Evolutionary conservation across 2,329 filamentous ascomycete species (phyloP).

Genomic region (Tolypocladium paradoxum): DNA sequence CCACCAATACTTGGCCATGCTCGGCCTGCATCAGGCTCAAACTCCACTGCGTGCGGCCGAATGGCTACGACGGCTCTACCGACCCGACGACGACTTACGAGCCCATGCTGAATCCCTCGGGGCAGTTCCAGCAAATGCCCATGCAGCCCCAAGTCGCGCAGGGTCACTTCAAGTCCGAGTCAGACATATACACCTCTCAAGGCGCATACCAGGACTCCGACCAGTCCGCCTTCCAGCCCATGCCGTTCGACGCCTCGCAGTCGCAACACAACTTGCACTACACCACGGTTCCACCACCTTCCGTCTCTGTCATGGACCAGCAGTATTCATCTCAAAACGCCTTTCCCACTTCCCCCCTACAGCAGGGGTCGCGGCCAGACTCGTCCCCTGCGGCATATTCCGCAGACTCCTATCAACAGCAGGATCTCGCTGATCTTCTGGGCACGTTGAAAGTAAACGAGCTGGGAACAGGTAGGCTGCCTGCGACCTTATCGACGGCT

Average conservation of each 20-base stretch:
- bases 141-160: slow-evolving; percentile 35
- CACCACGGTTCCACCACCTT: slow-evolving; percentile 36
- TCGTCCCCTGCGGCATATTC: slow-evolving; percentile 41
- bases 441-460: slow-evolving; percentile 83
- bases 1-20: slow-evolving; percentile 95
- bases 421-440: slow-evolving; percentile 68
- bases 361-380: slow-evolving; percentile 17
- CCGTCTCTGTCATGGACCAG: slow-evolving; percentile 39
- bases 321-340: slow-evolving; percentile 36
- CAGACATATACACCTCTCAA: slow-evolving; percentile 37
- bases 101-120: slow-evolving; percentile 17
- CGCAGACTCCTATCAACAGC: slow-evolving; percentile 54
- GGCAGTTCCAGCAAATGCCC: slow-evolving; percentile 37
- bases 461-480: slow-evolving; percentile 63
- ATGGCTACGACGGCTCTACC: slow-evolving; percentile 50
- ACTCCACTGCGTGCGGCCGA: slow-evolving; percentile 84
- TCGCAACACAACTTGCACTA: slow-evolving; percentile 42
- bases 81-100: slow-evolving; percentile 24
- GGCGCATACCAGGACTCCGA: slow-evolving; percentile 35
- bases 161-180: slow-evolving; percentile 24
- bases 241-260: slow-evolving; percentile 35
- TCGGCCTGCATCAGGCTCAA: slow-evolving; percentile 88
- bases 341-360: slow-evolving; percentile 41
- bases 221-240: slow-evolving; percentile 32
- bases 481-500: background rate